phyloP scores from a whole-genome alignment of 352 stramenopile genomes.

The Globisporangium irregulare region DNA sequence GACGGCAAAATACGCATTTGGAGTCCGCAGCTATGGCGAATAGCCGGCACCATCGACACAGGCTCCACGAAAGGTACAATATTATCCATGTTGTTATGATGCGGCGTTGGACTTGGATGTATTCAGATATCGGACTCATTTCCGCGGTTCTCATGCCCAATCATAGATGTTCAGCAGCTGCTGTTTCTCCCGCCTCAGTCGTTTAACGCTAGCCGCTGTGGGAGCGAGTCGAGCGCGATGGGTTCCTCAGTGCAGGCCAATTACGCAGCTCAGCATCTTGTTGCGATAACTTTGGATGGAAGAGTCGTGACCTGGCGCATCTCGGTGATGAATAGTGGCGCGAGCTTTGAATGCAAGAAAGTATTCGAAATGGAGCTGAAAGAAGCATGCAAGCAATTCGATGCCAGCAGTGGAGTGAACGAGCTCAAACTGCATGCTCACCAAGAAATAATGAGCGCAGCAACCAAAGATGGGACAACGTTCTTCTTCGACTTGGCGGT shows the following conservation, averaged over 20 bases:
- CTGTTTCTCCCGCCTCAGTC: constrained; percentile 48
- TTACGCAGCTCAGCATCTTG: constrained; percentile 28
- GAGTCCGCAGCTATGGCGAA: constrained; percentile 55
- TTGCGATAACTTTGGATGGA: constrained; percentile 54
- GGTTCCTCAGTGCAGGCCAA: constrained; percentile 12
- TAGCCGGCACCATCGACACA: constrained; percentile 61
- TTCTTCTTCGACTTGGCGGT: constrained; percentile 67
- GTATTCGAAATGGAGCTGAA: constrained; percentile 60
- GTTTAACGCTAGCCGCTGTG: constrained; percentile 31
- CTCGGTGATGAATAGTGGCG: constrained; percentile 22
- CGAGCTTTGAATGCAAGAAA: constrained; percentile 45
- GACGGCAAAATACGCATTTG: constrained; percentile 76
- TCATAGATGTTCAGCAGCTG: constrained; percentile 64
- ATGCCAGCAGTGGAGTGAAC: constrained; percentile 48
- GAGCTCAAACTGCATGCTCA: constrained; percentile 64
- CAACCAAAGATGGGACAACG: constrained; percentile 59
- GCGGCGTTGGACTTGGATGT: not conserved
- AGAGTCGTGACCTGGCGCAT: constrained; percentile 56
- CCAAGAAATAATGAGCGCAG: constrained; percentile 52
- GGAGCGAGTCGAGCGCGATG: constrained; percentile 24
- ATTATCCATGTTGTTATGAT: not conserved
- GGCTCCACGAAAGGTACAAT: constrained; percentile 41
- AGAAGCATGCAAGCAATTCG: constrained; percentile 55
- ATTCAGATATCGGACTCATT: not conserved
- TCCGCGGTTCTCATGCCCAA: not conserved